These are phyloP conservation scores for Pleurotus pulmonarius DNA, from an alignment of 768 basidiomycete genomes.

Conservation along the genomic window DNA sequence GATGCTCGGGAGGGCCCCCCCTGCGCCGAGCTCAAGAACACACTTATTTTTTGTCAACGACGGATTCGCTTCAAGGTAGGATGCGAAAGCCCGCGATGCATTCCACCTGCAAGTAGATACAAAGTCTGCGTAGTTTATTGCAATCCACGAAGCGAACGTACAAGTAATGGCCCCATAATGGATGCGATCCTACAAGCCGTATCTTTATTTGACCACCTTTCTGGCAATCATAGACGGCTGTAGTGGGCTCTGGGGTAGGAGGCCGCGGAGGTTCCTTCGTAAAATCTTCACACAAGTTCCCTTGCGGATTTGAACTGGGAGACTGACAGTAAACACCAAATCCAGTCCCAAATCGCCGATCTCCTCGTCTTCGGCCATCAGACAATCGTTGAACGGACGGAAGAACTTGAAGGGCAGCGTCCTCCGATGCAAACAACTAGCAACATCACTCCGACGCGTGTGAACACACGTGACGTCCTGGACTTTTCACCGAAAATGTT, in stretches of 20 bases:
- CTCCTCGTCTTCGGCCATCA: conserved; percentile 15
- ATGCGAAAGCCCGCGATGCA: conserved; percentile 68
- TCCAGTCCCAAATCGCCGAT: conserved; percentile 35
- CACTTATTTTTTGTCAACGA: conserved; percentile 38
- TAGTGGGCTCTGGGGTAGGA: conserved; percentile 61
- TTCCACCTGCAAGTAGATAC: conserved; percentile 59
- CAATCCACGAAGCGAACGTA: conserved; percentile 23
- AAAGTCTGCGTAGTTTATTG: too few relatives aligned
- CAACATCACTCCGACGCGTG: not conserved
- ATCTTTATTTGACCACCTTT: conserved; percentile 42
- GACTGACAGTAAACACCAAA: conserved; percentile 48
- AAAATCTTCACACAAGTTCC: conserved; percentile 8
- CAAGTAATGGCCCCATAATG: conserved; percentile 82
- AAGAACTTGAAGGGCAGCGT: not conserved
- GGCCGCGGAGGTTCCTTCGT: conserved; percentile 63
- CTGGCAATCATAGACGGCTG: conserved; percentile 45
- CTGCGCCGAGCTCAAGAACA: conserved; percentile 91
- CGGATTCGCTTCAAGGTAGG: conserved; percentile 56
- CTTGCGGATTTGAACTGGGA: conserved; percentile 6
- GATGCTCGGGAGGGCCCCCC: conserved; percentile 85
- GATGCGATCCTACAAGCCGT: conserved; percentile 73
- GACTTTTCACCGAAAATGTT: conserved; percentile 10
- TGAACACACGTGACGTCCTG: not conserved
- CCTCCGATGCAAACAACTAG: not conserved
- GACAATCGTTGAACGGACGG: not conserved